Conservation (phyloP, 176 grass and related monocot genomes). For the Aegilops speltoides region DNA sequence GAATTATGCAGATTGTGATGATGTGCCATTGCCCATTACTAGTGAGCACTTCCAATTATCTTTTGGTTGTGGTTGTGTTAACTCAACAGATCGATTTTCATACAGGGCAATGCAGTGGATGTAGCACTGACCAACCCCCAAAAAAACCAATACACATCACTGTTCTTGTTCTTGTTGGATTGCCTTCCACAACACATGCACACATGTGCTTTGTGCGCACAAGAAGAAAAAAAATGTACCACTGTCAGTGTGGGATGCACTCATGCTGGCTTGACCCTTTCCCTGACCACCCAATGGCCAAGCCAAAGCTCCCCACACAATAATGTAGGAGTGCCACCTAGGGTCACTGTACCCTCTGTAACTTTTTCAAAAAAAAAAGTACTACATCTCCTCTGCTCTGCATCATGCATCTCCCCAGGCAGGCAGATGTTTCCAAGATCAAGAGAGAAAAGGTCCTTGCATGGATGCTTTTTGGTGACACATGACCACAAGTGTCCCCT, state of each 20-base stretch:
- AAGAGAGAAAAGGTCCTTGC: constrained; percentile 38
- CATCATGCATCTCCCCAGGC: constrained; percentile 28
- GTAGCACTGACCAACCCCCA: neutral
- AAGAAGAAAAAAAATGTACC: constrained; percentile 9
- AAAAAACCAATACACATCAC: neutral
- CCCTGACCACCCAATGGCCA: constrained; percentile 13
- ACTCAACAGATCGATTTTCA: neutral
- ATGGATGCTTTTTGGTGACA: constrained; percentile 13
- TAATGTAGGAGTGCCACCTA: constrained; percentile 8
- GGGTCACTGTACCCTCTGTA: constrained; percentile 5
- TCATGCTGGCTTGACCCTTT: constrained; percentile 27
- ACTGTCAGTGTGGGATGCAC: constrained; percentile 6
- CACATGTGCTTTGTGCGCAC: constrained; percentile 23
- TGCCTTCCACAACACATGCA: neutral
- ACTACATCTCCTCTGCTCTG: neutral
- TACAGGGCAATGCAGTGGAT: neutral
- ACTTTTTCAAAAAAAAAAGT: constrained; percentile 1
- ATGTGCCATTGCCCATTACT: neutral
- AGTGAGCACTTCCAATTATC: neutral
- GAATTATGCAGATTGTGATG: neutral
- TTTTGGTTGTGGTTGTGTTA: neutral
- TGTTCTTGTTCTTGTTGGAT: neutral
- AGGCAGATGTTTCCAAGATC: constrained; percentile 42
- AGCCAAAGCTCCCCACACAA: constrained; percentile 21
- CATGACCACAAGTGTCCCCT: constrained; percentile 45